Conservation (phyloP, 2,329 filamentous ascomycete species). For the Talaromyces amestolkiae region DNA sequence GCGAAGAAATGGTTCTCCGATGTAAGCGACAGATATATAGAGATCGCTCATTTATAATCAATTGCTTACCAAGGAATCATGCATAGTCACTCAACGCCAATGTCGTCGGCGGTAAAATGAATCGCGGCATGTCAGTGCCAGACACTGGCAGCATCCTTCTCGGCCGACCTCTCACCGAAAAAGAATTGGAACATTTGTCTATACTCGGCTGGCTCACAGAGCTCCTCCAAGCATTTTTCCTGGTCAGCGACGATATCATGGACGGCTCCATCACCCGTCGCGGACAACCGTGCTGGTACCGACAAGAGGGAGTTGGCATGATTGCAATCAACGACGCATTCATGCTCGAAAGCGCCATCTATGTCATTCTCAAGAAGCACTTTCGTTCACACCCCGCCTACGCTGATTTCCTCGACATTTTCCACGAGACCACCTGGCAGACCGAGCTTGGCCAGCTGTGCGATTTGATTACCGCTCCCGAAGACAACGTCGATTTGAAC, state of each 20-base stretch:
- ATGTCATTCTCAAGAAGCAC: conserved; percentile 86
- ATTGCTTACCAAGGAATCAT: not conserved
- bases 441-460: conserved; percentile 94
- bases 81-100: conserved; percentile 77
- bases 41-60: not conserved
- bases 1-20: conserved; percentile 83
- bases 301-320: conserved; percentile 83
- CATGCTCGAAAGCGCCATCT: conserved; percentile 89
- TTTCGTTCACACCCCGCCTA: conserved; percentile 87
- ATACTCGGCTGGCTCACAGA: conserved; percentile 97
- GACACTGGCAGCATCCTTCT: conserved; percentile 83
- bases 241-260: conserved; percentile 99
- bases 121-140: conserved; percentile 95
- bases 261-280: conserved; percentile 92
- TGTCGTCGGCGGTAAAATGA: conserved; percentile 92
- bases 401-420: conserved; percentile 87
- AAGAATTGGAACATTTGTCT: conserved; percentile 85
- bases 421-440: conserved; percentile 91
- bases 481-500: conserved; percentile 86
- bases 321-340: conserved; percentile 98
- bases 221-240: conserved; percentile 97
- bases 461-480: conserved; percentile 91
- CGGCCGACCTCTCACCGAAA: conserved; percentile 65
- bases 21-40: conserved; percentile 46
- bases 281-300: conserved; percentile 95